These are phyloP conservation scores for Inosperma sp. DNA, from an alignment of 768 basidiomycete genomes.

Conservation along the genomic window DNA sequence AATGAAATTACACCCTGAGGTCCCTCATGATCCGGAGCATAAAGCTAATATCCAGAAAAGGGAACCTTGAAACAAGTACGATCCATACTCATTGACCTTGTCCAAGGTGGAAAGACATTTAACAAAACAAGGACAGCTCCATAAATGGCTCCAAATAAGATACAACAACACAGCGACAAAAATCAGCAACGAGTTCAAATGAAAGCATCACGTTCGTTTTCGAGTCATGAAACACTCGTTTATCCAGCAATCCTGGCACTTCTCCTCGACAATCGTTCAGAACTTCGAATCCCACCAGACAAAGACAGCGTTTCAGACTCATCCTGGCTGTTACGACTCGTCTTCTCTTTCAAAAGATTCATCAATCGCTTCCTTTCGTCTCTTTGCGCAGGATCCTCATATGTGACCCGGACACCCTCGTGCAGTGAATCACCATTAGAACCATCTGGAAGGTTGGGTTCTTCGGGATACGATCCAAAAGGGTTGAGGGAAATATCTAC, in stretches of 20 bases:
- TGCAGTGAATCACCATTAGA: slow-evolving; percentile 23
- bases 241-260: slow-evolving; percentile 26
- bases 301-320: slow-evolving; percentile 9
- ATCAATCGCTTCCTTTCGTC: slow-evolving; percentile 56
- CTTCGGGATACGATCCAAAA: slow-evolving; percentile 20
- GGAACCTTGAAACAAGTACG: not conserved
- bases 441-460: slow-evolving; percentile 15
- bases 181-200: not conserved
- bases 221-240: no score
- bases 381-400: slow-evolving; percentile 63
- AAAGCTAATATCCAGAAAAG: no score
- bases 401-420: slow-evolving; percentile 54
- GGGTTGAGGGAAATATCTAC: slow-evolving; percentile 11
- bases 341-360: slow-evolving; percentile 43
- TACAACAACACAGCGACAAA: not conserved
- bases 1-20: no score
- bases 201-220: not conserved
- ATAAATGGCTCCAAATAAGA: slow-evolving; percentile 6
- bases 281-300: slow-evolving; percentile 5
- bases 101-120: not conserved
- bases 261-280: slow-evolving; percentile 17
- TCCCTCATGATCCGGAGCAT: no score
- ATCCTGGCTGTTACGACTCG: slow-evolving; percentile 7
- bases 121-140: not conserved
- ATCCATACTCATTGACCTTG: not conserved